Evolutionary conservation across 2,329 filamentous ascomycete genomes (phyloP), one percentile per base, ranked within the genome.

Genomic region (Furcasterigmium furcatum): DNA sequence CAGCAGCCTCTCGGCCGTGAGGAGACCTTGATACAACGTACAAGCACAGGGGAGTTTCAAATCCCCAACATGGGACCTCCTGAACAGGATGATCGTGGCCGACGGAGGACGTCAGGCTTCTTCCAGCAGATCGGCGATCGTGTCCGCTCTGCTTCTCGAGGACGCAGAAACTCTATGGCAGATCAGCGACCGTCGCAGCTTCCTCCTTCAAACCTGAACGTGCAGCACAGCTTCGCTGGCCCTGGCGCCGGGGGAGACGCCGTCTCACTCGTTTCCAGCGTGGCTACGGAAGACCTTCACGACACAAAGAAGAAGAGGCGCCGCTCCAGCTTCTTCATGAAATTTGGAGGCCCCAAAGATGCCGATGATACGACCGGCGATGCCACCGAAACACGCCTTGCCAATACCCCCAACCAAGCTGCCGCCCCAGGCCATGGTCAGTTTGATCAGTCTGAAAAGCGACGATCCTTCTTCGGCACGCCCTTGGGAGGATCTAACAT

Each of bases 121-220:
- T 73, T 81, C 50, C 79, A 76, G 50, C 74, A 76, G 14, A 63
- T 78, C 43, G 71, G 74, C 4, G 70, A 67, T 43, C 68, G 69
- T 44, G 62, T 77, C 36, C 61, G 64, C 5, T 57, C 56, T 7
- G 61, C 58, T 2, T 61, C 64, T 8, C 52, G 51, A 7, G 63
- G 69, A 18, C 61, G 62, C 19, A 61, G 55, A 18, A 52, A 53
- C 29, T 59, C 62, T 22, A 52, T 58, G 38, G 49, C 55, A 4
- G 50, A 36, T 16, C 34, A 36, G 18, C 34, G 34, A 2, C n/a
- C 5, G 6, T 20, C 34, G 5, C 14, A 13, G 30, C 7, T 27
- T 27, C 34, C 34, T 4, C 34, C 34, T 19, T 18, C n/a, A 16
- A 18, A n/a, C 32, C n/a, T 35, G 5, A 13, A n/a, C 16, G 14